Evolutionary conservation across 2,329 filamentous ascomycete genomes (phyloP).

Genomic region (Apiospora pterosperma): DNA sequence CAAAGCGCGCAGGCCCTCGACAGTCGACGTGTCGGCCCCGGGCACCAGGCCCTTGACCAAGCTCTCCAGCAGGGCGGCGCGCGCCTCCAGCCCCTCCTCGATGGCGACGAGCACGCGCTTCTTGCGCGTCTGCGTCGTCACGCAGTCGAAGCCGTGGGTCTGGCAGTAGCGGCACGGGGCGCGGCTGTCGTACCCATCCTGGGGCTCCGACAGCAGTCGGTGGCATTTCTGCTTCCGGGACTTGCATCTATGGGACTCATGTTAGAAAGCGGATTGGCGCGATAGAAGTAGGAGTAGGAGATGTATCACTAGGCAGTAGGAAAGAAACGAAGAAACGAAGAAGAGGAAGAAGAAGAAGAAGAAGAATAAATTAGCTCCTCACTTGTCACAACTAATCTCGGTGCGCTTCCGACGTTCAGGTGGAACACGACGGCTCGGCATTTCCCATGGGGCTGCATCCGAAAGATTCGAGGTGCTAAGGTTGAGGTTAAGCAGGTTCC

Average conservation of each 20-base stretch:
- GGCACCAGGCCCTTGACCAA: slow-evolving; percentile 40
- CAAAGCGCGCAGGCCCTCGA: slow-evolving; percentile 36
- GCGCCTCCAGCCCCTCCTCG: slow-evolving; percentile 34
- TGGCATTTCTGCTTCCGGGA: slow-evolving; percentile 43
- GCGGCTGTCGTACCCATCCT: slow-evolving; percentile 20
- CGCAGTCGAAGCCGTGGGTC: slow-evolving; percentile 36
- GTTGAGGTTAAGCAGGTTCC: too few relatives aligned
- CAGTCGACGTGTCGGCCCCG: slow-evolving; percentile 36
- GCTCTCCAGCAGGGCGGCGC: slow-evolving; percentile 37
- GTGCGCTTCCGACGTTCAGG: slow-evolving; percentile 40
- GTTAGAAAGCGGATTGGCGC: neutral
- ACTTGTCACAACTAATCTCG: slow-evolving; percentile 39
- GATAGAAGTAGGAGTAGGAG: neutral
- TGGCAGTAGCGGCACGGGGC: slow-evolving; percentile 38
- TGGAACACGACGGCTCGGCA: slow-evolving; percentile 31
- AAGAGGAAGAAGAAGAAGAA: neutral
- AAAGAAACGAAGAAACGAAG: neutral
- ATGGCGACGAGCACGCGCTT: slow-evolving; percentile 37
- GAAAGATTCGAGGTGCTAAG: neutral
- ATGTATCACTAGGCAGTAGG: neutral
- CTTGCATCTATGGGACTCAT: slow-evolving; percentile 31
- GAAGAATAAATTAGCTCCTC: neutral
- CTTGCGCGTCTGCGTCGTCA: slow-evolving; percentile 40
- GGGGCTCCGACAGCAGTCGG: slow-evolving; percentile 21
- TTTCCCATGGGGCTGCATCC: slow-evolving; percentile 5